Conservation (phyloP, 352 stramenopile genomes). For the Phytophthora europaea region DNA sequence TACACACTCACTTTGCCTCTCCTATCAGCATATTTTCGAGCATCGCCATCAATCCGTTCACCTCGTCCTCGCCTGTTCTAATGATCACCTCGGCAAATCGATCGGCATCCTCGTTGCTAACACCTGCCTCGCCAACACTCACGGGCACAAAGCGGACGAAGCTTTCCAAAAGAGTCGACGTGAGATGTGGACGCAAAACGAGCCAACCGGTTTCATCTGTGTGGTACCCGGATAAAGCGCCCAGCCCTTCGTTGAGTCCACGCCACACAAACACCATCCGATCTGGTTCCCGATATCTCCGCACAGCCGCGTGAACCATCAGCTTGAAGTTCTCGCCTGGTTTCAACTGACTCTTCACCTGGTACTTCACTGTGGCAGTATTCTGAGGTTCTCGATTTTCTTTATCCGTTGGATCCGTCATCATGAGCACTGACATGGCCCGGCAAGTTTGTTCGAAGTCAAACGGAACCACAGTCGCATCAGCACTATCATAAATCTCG, state of each 20-base stretch:
- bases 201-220: constrained; percentile 65
- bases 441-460: not conserved
- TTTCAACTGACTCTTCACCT: constrained; percentile 10
- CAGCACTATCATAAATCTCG: not conserved
- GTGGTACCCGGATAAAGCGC: constrained; percentile 38
- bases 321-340: constrained; percentile 10
- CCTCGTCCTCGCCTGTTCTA: constrained; percentile 20
- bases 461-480: not conserved
- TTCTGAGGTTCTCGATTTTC: constrained; percentile 17
- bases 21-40: constrained; percentile 28
- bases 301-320: constrained; percentile 11
- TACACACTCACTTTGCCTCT: not conserved
- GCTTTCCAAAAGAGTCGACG: constrained; percentile 17
- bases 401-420: constrained; percentile 11
- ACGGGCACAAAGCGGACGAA: constrained; percentile 20
- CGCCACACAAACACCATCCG: constrained; percentile 68
- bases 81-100: constrained; percentile 9
- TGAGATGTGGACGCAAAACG: constrained; percentile 15
- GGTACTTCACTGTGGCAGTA: constrained; percentile 39
- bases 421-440: not conserved
- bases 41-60: constrained; percentile 22
- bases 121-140: not conserved
- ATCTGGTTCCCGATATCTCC: constrained; percentile 42
- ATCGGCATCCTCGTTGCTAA: constrained; percentile 1
- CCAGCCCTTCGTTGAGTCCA: constrained; percentile 39